phyloP scores from a whole-genome alignment of 164 flowering plant species.

The Akebia trifoliata region DNA sequence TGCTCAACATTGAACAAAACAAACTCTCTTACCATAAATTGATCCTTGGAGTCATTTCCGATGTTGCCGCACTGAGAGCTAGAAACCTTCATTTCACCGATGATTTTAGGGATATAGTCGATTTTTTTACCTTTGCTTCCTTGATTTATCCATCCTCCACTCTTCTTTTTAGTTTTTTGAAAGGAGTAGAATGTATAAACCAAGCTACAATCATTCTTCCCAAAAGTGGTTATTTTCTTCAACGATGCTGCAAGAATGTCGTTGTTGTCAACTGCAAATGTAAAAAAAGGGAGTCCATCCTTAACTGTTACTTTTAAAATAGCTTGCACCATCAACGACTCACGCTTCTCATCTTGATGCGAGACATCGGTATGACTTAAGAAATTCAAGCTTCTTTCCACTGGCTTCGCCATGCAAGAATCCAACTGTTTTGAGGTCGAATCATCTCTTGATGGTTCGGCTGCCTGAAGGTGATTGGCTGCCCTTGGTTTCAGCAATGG shows the following conservation, averaged over 20 bases:
- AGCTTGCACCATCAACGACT: constrained; percentile 39
- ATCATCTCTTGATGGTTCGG: too few relatives aligned
- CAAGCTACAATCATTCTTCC: constrained; percentile 37
- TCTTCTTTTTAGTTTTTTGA: constrained; percentile 55
- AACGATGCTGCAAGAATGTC: constrained; percentile 54
- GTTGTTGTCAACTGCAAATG: constrained; percentile 46
- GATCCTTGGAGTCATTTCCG: constrained; percentile 18
- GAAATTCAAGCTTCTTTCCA: too few relatives aligned
- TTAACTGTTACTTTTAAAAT: constrained; percentile 46
- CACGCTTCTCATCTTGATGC: constrained; percentile 20
- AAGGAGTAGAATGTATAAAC: constrained; percentile 54
- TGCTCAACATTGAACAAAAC: constrained; percentile 44
- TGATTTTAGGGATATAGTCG: constrained; percentile 45
- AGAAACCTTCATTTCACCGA: constrained; percentile 63
- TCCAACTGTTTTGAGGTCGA: too few relatives aligned
- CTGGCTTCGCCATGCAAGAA: too few relatives aligned
- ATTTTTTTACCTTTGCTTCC: constrained; percentile 46
- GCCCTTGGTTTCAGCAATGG: too few relatives aligned
- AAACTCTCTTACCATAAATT: constrained; percentile 35
- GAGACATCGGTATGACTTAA: too few relatives aligned
- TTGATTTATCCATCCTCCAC: constrained; percentile 58
- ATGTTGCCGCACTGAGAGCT: constrained; percentile 13
- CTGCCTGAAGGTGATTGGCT: too few relatives aligned
- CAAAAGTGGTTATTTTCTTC: constrained; percentile 28
- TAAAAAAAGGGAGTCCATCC: constrained; percentile 60